Conservation (phyloP, 2,329 filamentous ascomycete species). For the Ustilaginoidea virens region DNA sequence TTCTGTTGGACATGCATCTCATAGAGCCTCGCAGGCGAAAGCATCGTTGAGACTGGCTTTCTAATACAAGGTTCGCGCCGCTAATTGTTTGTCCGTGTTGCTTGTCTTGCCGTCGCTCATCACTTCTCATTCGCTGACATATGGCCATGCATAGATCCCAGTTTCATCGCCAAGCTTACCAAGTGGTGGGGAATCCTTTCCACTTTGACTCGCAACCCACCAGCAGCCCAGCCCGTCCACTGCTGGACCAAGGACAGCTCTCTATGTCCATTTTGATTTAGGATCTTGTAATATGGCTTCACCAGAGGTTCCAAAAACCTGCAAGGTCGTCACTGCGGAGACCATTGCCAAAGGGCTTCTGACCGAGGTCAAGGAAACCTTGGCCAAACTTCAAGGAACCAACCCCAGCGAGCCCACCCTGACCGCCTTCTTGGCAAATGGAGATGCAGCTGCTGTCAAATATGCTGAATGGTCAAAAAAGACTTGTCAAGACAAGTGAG, state of each 20-base stretch:
- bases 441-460: slow-evolving; percentile 77
- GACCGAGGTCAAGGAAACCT: slow-evolving; percentile 59
- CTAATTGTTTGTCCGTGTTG: not conserved
- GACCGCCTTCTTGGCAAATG: slow-evolving; percentile 83
- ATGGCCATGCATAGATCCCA: slow-evolving; percentile 1
- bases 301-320: slow-evolving; percentile 44
- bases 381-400: slow-evolving; percentile 52
- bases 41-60: not conserved
- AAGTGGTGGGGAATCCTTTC: slow-evolving; percentile 1
- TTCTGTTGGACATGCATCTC: slow-evolving; percentile 2
- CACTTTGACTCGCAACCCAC: too few species aligned
- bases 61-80: not conserved
- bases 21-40: slow-evolving; percentile 4
- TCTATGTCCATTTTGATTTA: too few species aligned
- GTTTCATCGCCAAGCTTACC: not conserved
- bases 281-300: slow-evolving; percentile 11
- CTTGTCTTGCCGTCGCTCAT: not conserved
- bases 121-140: slow-evolving; percentile 1
- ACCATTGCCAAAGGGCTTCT: slow-evolving; percentile 74
- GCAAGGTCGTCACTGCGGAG: slow-evolving; percentile 85
- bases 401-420: slow-evolving; percentile 50
- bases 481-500: slow-evolving; percentile 91
- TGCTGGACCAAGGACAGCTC: not conserved
- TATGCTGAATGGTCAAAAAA: slow-evolving; percentile 97
- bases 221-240: too few species aligned